Evolutionary conservation across 2,329 filamentous ascomycete genomes (phyloP), one percentile per base, ranked within the genome.

Genomic region (Epichloe bromicola): DNA sequence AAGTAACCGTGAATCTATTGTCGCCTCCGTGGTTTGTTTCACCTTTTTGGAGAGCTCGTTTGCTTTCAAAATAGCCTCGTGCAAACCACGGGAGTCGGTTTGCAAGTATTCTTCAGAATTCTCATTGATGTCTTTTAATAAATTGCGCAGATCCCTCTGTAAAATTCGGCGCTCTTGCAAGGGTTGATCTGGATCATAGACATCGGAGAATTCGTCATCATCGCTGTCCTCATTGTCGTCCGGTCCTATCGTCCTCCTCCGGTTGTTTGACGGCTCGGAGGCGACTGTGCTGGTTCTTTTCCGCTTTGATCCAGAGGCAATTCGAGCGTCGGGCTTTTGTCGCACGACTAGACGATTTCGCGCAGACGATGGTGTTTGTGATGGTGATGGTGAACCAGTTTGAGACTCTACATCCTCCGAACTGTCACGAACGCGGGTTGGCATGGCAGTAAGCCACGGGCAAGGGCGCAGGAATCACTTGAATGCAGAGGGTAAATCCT

Each of bases 11-110:
- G 91, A 89, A 64, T 98, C 93, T 54, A 95, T 83, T 1, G 86
- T 87, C 1, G 93, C 93, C 64, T 97, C 93, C 2, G 83, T 82
- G 0, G 93, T 95, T 70, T 96, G 90, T 60, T 85, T 87, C 54
- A 95, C 84, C 57, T 80, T 74, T 74, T 74, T 73, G 54, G 84
- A 82, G 14, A 83, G 69, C 37, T 74, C 66, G 58, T 93, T 83
- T 15, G 85, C 83, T 56, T 77, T 75, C 23, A 77, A 65, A 23
- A 97, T 71, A 1, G 82, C 80, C 10, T 84, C 73, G 52, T 78
- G 71, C 15, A 95, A 71, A 2, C 82, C 80, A 23, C 74, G 71
- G 8, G 83, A 86, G 38, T 80, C 78, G 1, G 76, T 73, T 57
- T 81, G 75, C 23, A 94, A 67, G 54, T 82, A 85, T 58, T 91